These are phyloP conservation scores for Corniculantispora saksenae DNA, from an alignment of 2,329 filamentous ascomycete genomes.

Conservation along the genomic window DNA sequence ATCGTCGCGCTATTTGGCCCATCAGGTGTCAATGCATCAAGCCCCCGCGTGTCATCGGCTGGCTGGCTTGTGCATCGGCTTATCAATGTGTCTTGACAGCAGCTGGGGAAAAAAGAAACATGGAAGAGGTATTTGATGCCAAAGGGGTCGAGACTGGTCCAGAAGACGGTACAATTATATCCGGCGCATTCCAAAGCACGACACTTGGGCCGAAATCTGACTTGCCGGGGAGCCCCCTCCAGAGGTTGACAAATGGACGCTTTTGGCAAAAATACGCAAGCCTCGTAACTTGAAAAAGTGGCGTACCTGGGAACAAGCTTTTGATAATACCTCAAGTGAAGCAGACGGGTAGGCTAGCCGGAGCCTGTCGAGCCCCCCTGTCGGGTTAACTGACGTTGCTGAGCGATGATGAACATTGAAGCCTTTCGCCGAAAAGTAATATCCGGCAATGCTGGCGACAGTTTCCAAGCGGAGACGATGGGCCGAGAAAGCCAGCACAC, in stretches of 20 bases:
- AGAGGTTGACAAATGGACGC: not conserved
- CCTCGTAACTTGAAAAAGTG: not conserved
- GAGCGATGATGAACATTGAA: too few species aligned
- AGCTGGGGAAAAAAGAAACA: too few species aligned
- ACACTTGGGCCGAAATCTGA: constrained; percentile 4
- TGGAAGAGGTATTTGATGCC: too few species aligned
- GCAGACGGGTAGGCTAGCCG: not conserved
- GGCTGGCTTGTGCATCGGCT: not conserved
- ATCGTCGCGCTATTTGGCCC: too few species aligned
- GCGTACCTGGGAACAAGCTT: not conserved
- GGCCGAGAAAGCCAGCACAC: not conserved
- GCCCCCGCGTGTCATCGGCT: too few species aligned
- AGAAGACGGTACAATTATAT: not conserved
- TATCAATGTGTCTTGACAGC: not conserved
- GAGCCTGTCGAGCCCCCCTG: too few species aligned
- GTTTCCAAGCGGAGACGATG: not conserved
- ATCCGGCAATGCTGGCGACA: not conserved
- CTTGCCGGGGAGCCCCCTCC: not conserved
- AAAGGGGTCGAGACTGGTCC: constrained; percentile 4
- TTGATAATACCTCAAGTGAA: not conserved
- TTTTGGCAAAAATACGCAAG: not conserved
- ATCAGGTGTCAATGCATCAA: too few species aligned
- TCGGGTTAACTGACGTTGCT: too few species aligned
- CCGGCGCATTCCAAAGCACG: not conserved
- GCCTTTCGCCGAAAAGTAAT: not conserved